Conservation (phyloP, 2,329 filamentous ascomycete genomes). For the Bipolaris gigantea region DNA sequence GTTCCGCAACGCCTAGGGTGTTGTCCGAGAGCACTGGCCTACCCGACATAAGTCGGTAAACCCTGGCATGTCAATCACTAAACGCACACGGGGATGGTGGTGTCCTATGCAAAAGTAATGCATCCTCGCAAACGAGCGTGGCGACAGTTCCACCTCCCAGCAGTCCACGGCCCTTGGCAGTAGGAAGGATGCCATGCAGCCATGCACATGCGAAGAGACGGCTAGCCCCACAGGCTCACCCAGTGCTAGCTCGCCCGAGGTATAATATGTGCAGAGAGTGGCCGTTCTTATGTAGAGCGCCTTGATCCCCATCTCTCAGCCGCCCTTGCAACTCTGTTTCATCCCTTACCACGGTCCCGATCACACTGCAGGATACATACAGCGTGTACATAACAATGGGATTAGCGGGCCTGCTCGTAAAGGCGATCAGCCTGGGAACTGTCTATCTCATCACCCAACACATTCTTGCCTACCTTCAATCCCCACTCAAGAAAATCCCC, state of each 20-base stretch:
- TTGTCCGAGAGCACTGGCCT: neutral
- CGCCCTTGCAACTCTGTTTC: neutral
- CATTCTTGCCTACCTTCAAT: constrained; percentile 29
- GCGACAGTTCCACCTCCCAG: neutral
- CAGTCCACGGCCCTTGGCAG: neutral
- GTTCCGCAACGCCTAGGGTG: neutral
- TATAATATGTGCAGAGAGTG: neutral
- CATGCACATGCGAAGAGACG: neutral
- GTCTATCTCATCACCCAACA: constrained; percentile 23
- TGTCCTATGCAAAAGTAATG: neutral
- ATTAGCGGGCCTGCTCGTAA: constrained; percentile 17
- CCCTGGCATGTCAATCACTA: neutral
- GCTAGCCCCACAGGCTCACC: neutral
- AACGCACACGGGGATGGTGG: neutral
- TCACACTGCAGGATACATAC: constrained; percentile 9
- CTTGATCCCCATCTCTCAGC: neutral
- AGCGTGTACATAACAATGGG: constrained; percentile 11
- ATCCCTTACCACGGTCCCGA: neutral
- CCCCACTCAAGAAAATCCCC: constrained; percentile 36
- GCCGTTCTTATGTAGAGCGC: neutral
- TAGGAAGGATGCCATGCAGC: neutral
- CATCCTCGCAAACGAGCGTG: neutral
- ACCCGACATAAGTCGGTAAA: neutral
- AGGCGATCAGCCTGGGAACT: constrained; percentile 15
- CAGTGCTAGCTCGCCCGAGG: neutral